A percentile compares a stretch with the other conserved stretches of the same genome.
Conservation (phyloP, 2,329 filamentous ascomycete species). For the Xylaria arbuscula region DNA sequence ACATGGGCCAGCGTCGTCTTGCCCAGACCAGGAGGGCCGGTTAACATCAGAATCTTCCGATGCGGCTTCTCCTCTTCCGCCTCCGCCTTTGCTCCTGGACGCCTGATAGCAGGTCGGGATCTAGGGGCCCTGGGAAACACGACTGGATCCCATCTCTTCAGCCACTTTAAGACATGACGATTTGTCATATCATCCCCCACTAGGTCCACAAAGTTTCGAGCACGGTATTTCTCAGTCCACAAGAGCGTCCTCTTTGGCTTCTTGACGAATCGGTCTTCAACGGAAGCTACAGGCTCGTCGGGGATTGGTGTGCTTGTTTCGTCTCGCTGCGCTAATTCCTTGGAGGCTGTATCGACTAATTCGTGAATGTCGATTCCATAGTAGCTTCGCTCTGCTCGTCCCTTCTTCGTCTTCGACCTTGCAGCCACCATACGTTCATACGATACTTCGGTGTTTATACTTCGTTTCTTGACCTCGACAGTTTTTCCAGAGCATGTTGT, state of each 20-base stretch:
- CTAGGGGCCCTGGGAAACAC: constrained; percentile 85
- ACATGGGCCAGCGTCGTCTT: constrained; percentile 98
- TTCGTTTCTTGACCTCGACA: constrained; percentile 66
- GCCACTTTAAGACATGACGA: constrained; percentile 87
- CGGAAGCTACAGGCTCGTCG: constrained; percentile 55
- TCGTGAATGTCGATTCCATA: constrained; percentile 94
- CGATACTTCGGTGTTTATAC: constrained; percentile 58
- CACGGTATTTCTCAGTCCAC: constrained; percentile 98
- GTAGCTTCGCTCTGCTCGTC: constrained; percentile 78
- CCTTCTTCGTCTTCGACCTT: constrained; percentile 73
- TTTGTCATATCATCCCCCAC: constrained; percentile 96
- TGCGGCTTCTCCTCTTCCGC: constrained; percentile 79
- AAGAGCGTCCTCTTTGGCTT: constrained; percentile 68
- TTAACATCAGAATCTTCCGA: constrained; percentile 88
- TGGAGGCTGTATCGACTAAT: constrained; percentile 77
- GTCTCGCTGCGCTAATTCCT: constrained; percentile 61
- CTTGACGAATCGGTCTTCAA: constrained; percentile 54
- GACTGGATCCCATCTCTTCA: constrained; percentile 92
- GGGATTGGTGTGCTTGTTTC: constrained; percentile 41
- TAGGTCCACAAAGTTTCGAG: constrained; percentile 89
- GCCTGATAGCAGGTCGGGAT: constrained; percentile 61
- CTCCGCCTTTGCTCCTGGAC: constrained; percentile 58
- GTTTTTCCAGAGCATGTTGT: constrained; percentile 69
- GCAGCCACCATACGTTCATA: constrained; percentile 76
- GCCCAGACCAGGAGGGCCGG: constrained; percentile 90